These are phyloP conservation scores for Oryza meyeriana DNA, from an alignment of 176 grass and related monocot genomes.

Conservation along the genomic window DNA sequence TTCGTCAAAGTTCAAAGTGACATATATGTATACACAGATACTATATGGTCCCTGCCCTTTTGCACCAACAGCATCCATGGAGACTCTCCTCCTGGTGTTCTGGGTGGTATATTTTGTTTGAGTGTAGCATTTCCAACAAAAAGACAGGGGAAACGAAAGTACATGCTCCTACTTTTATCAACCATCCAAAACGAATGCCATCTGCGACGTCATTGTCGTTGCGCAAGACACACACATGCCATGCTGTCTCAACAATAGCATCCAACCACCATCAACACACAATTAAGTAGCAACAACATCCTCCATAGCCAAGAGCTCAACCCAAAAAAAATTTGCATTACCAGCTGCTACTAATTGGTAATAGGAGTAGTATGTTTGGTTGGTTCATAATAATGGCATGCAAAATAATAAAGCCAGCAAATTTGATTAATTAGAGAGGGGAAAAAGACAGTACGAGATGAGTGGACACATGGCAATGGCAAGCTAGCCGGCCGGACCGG, in stretches of 20 bases:
- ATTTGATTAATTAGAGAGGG: not conserved
- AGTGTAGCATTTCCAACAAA: not conserved
- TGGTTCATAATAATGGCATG: not conserved
- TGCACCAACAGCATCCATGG: not conserved
- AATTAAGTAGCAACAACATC: not conserved
- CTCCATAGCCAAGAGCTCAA: not conserved
- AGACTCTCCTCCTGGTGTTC: not conserved
- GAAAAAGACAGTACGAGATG: not conserved
- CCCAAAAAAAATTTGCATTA: not conserved
- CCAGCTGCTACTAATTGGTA: not conserved
- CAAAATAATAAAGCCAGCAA: not conserved
- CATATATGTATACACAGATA: not conserved
- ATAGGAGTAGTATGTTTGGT: not conserved
- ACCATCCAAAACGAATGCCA: not conserved
- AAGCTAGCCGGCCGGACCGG: not conserved
- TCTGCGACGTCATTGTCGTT: not conserved
- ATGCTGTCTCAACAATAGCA: conserved; percentile 17
- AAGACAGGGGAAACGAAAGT: not conserved
- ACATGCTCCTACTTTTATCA: not conserved
- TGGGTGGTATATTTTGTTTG: not conserved
- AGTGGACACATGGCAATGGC: conserved; percentile 2
- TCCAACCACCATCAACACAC: not conserved
- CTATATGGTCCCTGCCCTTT: conserved; percentile 15
- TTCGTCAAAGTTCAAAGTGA: not conserved
- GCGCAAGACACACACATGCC: not conserved